Percentiles rank a stretch among this genome's conserved stretches.
These are phyloP conservation scores for Rehmannia glutinosa DNA, from an alignment of 257 asterid species.

Conservation along the genomic window DNA sequence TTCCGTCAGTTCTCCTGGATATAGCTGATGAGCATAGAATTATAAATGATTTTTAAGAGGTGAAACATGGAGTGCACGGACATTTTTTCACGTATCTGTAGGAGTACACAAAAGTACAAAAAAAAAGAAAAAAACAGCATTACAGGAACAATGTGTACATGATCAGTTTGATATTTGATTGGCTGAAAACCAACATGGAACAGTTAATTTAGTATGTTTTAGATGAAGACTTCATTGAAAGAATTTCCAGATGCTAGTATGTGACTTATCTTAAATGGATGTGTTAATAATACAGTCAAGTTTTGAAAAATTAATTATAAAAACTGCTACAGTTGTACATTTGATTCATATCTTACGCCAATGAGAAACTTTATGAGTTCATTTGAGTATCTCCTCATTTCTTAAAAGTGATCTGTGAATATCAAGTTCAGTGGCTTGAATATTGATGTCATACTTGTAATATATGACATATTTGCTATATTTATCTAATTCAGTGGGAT, in stretches of 20 bases:
- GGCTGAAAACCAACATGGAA: not conserved
- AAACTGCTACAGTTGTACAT: not conserved
- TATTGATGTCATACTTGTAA: not conserved
- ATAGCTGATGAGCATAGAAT: slow-evolving; percentile 3
- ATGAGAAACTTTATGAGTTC: not conserved
- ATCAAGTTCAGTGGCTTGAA: not conserved
- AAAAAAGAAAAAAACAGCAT: not conserved
- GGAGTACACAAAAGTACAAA: not conserved
- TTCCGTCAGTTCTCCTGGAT: slow-evolving; percentile 4
- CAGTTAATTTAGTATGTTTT: not conserved
- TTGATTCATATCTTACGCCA: not conserved
- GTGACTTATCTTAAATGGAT: not conserved
- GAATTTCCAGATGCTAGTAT: not conserved
- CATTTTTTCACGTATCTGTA: not conserved
- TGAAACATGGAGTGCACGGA: not conserved
- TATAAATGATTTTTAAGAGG: not conserved
- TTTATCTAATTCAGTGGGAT: not conserved
- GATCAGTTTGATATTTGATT: not conserved
- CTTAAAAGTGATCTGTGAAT: not conserved
- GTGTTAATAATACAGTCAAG: not conserved
- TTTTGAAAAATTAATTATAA: no score
- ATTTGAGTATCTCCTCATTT: not conserved
- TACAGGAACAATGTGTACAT: not conserved
- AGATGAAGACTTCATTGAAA: not conserved
- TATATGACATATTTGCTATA: not conserved